Conservation (phyloP, 805 yeast genomes). For the Teunomyces kruisii region DNA sequence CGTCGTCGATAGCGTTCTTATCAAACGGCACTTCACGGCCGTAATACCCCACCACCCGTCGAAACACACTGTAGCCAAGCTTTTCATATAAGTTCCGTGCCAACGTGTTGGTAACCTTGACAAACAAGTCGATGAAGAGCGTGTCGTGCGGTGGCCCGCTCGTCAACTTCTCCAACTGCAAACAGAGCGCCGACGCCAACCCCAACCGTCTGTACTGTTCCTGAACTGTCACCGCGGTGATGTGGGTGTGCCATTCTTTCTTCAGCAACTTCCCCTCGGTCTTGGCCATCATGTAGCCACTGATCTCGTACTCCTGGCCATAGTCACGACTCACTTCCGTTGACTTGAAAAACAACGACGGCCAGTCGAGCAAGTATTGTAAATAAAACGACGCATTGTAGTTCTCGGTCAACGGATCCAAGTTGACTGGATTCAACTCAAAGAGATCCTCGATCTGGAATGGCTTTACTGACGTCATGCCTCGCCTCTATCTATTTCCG, state of each 20-base stretch:
- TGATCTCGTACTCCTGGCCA: conserved; percentile 25
- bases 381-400: conserved; percentile 81
- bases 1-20: conserved; percentile 55
- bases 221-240: conserved; percentile 91
- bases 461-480: conserved; percentile 86
- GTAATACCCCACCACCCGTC: conserved; percentile 90
- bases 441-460: conserved; percentile 85
- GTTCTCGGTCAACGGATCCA: conserved; percentile 91
- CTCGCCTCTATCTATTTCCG: not conserved
- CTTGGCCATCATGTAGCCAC: conserved; percentile 94
- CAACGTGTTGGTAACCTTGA: conserved; percentile 76
- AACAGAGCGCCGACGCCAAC: conserved; percentile 76
- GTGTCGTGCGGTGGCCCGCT: conserved; percentile 72
- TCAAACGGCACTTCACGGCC: conserved; percentile 53
- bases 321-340: conserved; percentile 33
- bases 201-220: conserved; percentile 83
- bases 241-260: conserved; percentile 93
- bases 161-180: conserved; percentile 69
- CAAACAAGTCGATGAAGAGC: conserved; percentile 87
- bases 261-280: conserved; percentile 72
- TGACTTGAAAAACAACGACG: conserved; percentile 81
- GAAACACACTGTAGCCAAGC: conserved; percentile 77
- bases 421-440: conserved; percentile 67
- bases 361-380: conserved; percentile 84
- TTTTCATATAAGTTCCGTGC: conserved; percentile 85